Evolutionary conservation across 1,139 yeast genomes (phyloP).

Genomic region (Magnusiomyces suaveolens): DNA sequence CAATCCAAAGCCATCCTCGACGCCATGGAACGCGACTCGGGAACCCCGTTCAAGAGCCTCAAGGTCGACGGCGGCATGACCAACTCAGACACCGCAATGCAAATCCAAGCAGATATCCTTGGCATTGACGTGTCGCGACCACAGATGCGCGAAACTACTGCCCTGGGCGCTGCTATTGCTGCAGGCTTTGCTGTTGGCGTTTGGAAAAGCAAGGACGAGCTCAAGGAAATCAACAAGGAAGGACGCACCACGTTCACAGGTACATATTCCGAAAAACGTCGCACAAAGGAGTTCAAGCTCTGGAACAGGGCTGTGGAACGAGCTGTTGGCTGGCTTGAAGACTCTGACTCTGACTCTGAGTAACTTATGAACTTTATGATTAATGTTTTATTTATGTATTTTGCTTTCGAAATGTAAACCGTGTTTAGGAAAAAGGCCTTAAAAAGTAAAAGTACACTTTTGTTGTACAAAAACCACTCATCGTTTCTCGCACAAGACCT

Average conservation of each 20-base stretch:
- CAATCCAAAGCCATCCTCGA: conserved; percentile 85
- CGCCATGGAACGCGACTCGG: conserved; percentile 83
- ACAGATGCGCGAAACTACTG: conserved; percentile 81
- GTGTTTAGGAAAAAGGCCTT: no score
- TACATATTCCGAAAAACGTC: conserved; percentile 46
- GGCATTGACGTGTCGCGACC: conserved; percentile 81
- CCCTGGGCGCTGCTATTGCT: conserved; percentile 93
- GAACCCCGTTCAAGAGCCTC: conserved; percentile 41
- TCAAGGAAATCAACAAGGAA: conserved; percentile 32
- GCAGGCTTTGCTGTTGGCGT: conserved; percentile 76
- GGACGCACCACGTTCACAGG: conserved; percentile 47
- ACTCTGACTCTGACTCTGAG: not conserved
- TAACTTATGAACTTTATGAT: no score
- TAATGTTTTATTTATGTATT: no score
- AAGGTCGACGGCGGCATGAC: conserved; percentile 95
- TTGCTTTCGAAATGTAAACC: no score
- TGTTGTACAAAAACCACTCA: no score
- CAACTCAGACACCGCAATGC: conserved; percentile 83
- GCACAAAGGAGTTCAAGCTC: conserved; percentile 57
- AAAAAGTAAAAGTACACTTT: no score
- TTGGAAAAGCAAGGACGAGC: conserved; percentile 72
- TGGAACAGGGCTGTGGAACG: conserved; percentile 80
- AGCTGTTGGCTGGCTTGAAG: conserved; percentile 62
- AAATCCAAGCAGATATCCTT: conserved; percentile 84
- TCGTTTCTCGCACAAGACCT: no score